Conservation (phyloP, 495 filamentous ascomycete genomes). For the Xylaria flabelliformis region DNA sequence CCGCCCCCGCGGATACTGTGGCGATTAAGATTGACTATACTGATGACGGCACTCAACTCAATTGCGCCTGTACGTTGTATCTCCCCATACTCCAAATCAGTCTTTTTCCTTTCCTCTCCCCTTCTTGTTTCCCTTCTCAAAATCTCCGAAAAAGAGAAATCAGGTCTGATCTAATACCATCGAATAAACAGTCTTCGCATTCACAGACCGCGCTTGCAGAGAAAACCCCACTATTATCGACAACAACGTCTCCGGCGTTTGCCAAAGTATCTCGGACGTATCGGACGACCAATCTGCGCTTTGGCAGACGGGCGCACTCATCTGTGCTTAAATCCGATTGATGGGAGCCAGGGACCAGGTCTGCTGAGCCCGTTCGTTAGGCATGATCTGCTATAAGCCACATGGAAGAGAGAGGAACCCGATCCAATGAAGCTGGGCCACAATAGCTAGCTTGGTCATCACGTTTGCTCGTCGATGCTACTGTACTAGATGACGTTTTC, state of each 20-base stretch:
- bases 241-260: slow-evolving; percentile 1
- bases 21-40: slow-evolving; percentile 24
- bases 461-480: slow-evolving; percentile 6
- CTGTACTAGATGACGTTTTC: slow-evolving; percentile 5
- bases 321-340: slow-evolving; percentile 19
- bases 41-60: slow-evolving; percentile 12
- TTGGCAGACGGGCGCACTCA: slow-evolving; percentile 20
- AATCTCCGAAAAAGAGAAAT: slow-evolving; percentile 4
- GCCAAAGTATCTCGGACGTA: slow-evolving; percentile 19
- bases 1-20: slow-evolving; percentile 12
- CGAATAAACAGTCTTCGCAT: slow-evolving; percentile 23
- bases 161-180: slow-evolving; percentile 18
- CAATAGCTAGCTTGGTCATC: slow-evolving; percentile 6
- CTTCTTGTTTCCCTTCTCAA: background rate
- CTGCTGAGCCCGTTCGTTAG: slow-evolving; percentile 5
- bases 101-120: slow-evolving; percentile 11
- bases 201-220: slow-evolving; percentile 16
- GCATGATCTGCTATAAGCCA: slow-evolving; percentile 11
- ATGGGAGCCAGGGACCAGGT: slow-evolving; percentile 7
- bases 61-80: slow-evolving; percentile 20
- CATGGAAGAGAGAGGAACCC: slow-evolving; percentile 5
- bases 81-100: background rate
- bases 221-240: slow-evolving; percentile 21
- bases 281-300: slow-evolving; percentile 3
- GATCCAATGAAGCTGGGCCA: background rate